A percentile compares a stretch with the other conserved stretches of the same genome.
phyloP scores from a whole-genome alignment of 257 asterid species.

The Penstemon newberryi region DNA sequence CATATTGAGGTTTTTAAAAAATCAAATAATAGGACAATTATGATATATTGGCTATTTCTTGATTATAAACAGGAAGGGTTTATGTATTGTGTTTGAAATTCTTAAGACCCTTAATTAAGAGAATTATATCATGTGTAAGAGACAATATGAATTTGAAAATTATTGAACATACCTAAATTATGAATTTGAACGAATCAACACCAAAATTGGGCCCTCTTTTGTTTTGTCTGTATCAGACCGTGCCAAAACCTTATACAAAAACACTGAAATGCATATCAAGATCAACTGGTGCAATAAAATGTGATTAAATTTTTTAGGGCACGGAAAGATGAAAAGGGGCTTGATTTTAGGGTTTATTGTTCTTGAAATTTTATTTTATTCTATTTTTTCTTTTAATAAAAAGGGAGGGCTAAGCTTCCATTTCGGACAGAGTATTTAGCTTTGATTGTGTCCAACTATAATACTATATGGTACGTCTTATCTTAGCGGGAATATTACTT shows the following conservation, averaged over 20 bases:
- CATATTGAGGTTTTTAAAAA: too few species aligned
- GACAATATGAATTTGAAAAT: neutral
- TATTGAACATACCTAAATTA: constrained; percentile 31
- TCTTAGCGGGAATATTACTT: constrained; percentile 23
- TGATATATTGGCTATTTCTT: neutral
- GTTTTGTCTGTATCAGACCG: constrained; percentile 10
- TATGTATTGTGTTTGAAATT: constrained; percentile 15
- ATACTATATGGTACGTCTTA: neutral
- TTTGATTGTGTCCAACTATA: constrained; percentile 4
- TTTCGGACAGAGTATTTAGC: constrained; percentile 40
- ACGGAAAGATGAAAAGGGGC: constrained; percentile 26
- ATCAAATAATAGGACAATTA: neutral
- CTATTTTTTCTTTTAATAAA: neutral
- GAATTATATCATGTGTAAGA: neutral
- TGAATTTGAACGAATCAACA: constrained; percentile 24
- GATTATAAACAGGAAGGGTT: constrained; percentile 4
- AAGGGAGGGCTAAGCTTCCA: constrained; percentile 41
- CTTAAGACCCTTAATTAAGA: neutral
- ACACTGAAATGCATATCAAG: constrained; percentile 19
- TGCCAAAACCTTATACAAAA: constrained; percentile 32
- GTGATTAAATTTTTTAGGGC: constrained; percentile 31
- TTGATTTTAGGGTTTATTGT: constrained; percentile 48
- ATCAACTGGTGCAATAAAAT: constrained; percentile 19
- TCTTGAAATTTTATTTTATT: constrained; percentile 7
- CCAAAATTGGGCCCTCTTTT: neutral